A percentile compares a stretch with the other conserved stretches of the same genome.
These are phyloP conservation scores for Musa acuminata DNA, from an alignment of 176 grass and related monocot species.

Conservation along the genomic window DNA sequence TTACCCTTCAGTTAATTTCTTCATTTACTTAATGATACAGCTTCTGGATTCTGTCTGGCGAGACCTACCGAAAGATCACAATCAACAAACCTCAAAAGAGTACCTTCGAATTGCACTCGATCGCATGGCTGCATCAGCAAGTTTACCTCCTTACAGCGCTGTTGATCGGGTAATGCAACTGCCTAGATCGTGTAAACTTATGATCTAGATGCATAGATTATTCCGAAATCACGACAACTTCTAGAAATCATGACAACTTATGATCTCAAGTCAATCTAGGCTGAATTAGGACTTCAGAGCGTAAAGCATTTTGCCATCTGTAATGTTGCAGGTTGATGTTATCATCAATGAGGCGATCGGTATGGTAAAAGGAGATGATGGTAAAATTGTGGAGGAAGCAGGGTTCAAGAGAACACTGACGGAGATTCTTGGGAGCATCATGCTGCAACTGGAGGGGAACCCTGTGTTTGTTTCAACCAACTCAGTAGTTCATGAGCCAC, in stretches of 20 bases:
- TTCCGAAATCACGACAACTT: background rate
- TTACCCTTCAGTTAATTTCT: background rate
- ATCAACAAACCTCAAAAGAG: slow-evolving; percentile 40
- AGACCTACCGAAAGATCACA: slow-evolving; percentile 20
- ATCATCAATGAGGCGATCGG: slow-evolving; percentile 42
- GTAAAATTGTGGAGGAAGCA: slow-evolving; percentile 29
- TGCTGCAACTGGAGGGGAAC: slow-evolving; percentile 43
- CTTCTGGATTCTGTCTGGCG: slow-evolving; percentile 61
- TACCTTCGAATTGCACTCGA: slow-evolving; percentile 39
- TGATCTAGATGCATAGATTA: background rate
- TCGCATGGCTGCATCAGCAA: slow-evolving; percentile 44
- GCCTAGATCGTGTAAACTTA: background rate
- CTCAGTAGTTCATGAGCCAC: slow-evolving; percentile 57
- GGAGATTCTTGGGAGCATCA: slow-evolving; percentile 44
- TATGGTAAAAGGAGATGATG: slow-evolving; percentile 19
- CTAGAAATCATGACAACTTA: background rate
- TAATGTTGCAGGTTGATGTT: slow-evolving; percentile 42
- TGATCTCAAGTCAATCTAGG: too few species aligned
- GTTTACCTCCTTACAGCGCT: slow-evolving; percentile 43
- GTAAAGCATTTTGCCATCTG: background rate
- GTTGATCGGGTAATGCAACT: slow-evolving; percentile 32
- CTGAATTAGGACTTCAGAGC: background rate
- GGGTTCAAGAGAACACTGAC: slow-evolving; percentile 67
- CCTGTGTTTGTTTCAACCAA: slow-evolving; percentile 60
- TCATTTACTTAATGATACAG: slow-evolving; percentile 21